Evolutionary conservation across 176 grass and related monocot species (phyloP), one percentile per base, ranked within the genome.

Genomic region (Paspalum vaginatum): DNA sequence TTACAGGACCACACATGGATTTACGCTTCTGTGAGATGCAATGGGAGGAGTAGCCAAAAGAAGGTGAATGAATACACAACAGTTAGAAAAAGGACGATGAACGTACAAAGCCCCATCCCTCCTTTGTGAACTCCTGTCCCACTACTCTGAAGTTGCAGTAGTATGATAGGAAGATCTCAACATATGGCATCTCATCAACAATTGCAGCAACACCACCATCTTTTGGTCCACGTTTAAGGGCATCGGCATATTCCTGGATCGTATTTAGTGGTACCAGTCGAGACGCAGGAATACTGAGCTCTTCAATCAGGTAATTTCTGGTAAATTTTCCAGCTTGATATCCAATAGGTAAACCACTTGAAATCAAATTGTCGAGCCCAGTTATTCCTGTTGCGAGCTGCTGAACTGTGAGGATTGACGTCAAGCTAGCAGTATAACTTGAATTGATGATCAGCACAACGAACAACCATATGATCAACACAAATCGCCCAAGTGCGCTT

Each of bases 51-150:
- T 12, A 27, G 27, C 11, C 5, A 62, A 27, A 52, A 14, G 4
- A 53, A 32, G 11, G 7, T 6, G 52, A 77, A 72, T 16, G 26
- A 51, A 77, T 58, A 67, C 50, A 58, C 0, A 72, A 75, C 15
- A 52, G 42, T 11, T 38, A 77, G 21, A 52, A 22, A 18, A 17
- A 20, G 73, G 68, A 46, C 1, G 18, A 54, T 20, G 42, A 70
- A 98, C 95, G 44, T 94, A 98, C 95, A 83, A 98, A 98, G 59
- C 95, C 95, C 95, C 95, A 98, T 81, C 95, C 95, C 69, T 93
- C 92, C 56, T 76, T 84, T 1, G 95, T 95, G 76, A 98, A 98
- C 42, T 93, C 90, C 75, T 94, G 90, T 8, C 92, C 95, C 10
- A 95, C 95, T 49, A 83, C 67, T 52, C 86, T 74, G 88, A 91